A percentile compares a stretch with the other conserved stretches of the same genome.
These are phyloP conservation scores for Puya raimondii DNA, from an alignment of 176 grass and related monocot genomes.

Conservation along the genomic window DNA sequence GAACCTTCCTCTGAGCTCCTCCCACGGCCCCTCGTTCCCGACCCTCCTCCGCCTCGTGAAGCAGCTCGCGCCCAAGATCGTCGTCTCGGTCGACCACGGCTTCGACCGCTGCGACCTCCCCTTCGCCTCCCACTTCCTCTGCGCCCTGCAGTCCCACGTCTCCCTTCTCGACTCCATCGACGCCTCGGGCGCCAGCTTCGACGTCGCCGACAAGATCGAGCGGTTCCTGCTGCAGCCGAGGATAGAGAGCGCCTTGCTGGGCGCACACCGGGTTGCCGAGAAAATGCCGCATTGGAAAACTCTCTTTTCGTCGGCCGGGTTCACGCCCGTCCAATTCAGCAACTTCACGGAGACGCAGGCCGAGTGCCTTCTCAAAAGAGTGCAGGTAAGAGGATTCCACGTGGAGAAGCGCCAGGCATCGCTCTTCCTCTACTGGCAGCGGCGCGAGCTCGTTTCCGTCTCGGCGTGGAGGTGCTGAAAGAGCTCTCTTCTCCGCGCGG, in stretches of 20 bases:
- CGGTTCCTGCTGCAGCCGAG: conserved; percentile 68
- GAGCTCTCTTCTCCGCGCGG: neutral
- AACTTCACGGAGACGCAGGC: conserved; percentile 68
- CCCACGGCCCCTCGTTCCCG: conserved; percentile 34
- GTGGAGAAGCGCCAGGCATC: conserved; percentile 57
- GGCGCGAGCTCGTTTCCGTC: conserved; percentile 57
- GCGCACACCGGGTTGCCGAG: conserved; percentile 28
- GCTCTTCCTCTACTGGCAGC: conserved; percentile 69
- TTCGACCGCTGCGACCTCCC: conserved; percentile 60
- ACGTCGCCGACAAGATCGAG: conserved; percentile 61
- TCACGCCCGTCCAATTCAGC: conserved; percentile 41
- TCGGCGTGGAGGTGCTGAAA: conserved; percentile 73
- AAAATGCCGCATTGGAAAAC: conserved; percentile 45
- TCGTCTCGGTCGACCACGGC: conserved; percentile 68
- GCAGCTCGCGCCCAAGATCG: conserved; percentile 64
- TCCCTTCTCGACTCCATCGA: conserved; percentile 84
- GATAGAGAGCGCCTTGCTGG: conserved; percentile 53
- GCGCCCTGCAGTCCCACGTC: conserved; percentile 62
- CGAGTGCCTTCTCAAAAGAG: conserved; percentile 65
- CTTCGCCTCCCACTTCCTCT: conserved; percentile 60
- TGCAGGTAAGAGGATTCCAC: conserved; percentile 74
- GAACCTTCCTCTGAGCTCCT: conserved; percentile 50
- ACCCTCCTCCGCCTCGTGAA: conserved; percentile 60
- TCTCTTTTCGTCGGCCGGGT: conserved; percentile 53
- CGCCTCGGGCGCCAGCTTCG: conserved; percentile 47